These are phyloP conservation scores for Rhytidiadelphus loreus DNA, from an alignment of 225 moss, liverwort and hornwort genomes.

Conservation along the genomic window DNA sequence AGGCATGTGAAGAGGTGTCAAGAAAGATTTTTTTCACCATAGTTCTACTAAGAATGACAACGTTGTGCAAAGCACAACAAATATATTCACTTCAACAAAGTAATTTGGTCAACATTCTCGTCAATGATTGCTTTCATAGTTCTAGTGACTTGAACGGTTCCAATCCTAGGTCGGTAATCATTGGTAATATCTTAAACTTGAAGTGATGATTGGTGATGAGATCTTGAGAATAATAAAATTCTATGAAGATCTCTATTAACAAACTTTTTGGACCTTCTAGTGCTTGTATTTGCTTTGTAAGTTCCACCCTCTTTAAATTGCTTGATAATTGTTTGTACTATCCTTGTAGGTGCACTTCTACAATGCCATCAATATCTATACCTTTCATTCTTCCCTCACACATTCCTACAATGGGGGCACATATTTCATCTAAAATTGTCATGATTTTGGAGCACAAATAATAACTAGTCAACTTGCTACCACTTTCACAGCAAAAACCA, in stretches of 20 bases:
- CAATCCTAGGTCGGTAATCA: too few species aligned
- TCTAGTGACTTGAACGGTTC: too few species aligned
- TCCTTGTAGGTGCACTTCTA: background rate
- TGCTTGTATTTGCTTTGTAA: background rate
- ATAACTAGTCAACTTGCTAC: background rate
- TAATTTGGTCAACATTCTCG: too few species aligned
- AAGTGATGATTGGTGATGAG: background rate
- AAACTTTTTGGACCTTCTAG: background rate
- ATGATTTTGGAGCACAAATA: background rate
- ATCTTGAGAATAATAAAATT: background rate
- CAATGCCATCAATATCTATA: background rate
- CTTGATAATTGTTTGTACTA: background rate
- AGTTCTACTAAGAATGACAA: too few species aligned
- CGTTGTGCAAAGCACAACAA: too few species aligned
- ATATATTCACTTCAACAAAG: too few species aligned
- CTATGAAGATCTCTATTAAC: background rate
- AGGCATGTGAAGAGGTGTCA: too few species aligned
- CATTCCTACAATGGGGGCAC: background rate
- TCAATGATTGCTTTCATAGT: too few species aligned
- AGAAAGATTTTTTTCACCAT: too few species aligned
- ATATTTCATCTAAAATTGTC: background rate
- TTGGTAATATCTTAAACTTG: too few species aligned
- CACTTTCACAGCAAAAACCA: background rate
- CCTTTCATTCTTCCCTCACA: background rate
- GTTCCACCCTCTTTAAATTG: background rate